Evolutionary conservation across 768 basidiomycete species (phyloP).

Genomic region (button mushroom (Agaricus bisporus)): DNA sequence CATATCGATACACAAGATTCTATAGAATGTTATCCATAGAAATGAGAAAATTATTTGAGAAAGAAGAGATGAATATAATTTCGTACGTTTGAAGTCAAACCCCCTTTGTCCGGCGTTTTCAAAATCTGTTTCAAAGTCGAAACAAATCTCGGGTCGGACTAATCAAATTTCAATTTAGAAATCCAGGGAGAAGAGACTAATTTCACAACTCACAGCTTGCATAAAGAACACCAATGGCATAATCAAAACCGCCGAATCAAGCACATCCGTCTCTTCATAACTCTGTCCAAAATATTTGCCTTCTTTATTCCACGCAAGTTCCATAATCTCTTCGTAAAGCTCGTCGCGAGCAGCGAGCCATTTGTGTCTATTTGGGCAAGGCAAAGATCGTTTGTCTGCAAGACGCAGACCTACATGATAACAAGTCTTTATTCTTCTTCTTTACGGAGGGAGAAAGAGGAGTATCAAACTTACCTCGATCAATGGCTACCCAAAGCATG

Average conservation of each 20-base stretch:
- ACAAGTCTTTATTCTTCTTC: conserved; percentile 15
- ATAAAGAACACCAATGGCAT: conserved; percentile 95
- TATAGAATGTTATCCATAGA: conserved; percentile 19
- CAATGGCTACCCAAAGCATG: conserved; percentile 96
- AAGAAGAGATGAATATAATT: background rate
- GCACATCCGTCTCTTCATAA: conserved; percentile 76
- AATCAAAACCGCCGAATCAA: conserved; percentile 87
- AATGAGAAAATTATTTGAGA: background rate
- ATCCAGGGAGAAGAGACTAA: background rate
- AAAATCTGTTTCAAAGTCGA: conserved; percentile 80
- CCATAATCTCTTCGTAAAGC: conserved; percentile 92
- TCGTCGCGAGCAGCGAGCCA: conserved; percentile 14
- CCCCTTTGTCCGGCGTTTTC: conserved; percentile 84
- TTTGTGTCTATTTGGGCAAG: conserved; percentile 42
- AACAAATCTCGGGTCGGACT: conserved; percentile 88
- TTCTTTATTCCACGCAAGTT: conserved; percentile 76
- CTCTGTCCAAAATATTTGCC: conserved; percentile 75
- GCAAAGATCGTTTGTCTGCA: conserved; percentile 91
- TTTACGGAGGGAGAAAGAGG: background rate
- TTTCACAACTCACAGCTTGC: conserved; percentile 47
- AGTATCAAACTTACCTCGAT: conserved; percentile 52
- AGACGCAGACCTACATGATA: conserved; percentile 62
- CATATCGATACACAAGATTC: conserved; percentile 88
- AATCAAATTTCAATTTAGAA: background rate
- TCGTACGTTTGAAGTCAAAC: conserved; percentile 80